Percentiles rank a stretch among this genome's conserved stretches.
These are phyloP conservation scores for Pyropia yezoensis DNA, from an alignment of 23 red algal genomes.

Conservation along the genomic window DNA sequence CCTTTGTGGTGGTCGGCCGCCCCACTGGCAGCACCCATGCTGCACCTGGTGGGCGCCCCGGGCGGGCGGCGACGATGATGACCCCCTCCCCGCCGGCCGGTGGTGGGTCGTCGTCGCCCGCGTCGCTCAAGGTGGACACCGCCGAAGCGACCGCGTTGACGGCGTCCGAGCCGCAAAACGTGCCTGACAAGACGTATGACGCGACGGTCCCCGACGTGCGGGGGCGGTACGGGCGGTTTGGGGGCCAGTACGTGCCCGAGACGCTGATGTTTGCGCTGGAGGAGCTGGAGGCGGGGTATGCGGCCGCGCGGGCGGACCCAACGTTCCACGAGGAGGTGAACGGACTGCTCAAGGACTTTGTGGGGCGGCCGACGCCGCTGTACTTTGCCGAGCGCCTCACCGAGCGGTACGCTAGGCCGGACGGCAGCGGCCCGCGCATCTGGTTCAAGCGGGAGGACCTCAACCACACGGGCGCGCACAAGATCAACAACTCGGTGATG, in stretches of 20 bases:
- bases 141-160: too few relatives aligned
- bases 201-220: slow-evolving; percentile 42
- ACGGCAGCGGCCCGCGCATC: slow-evolving; percentile 86
- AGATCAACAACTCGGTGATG: slow-evolving; percentile 97
- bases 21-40: too few relatives aligned
- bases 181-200: slow-evolving; percentile 33
- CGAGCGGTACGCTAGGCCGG: slow-evolving; percentile 53
- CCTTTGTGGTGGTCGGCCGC: too few relatives aligned
- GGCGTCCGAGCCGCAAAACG: slow-evolving; percentile 6
- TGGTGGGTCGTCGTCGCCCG: too few relatives aligned
- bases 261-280: slow-evolving; percentile 74
- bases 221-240: slow-evolving; percentile 84
- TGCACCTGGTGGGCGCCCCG: too few relatives aligned
- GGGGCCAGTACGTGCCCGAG: slow-evolving; percentile 92
- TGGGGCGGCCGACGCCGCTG: slow-evolving; percentile 79
- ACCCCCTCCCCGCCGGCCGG: too few relatives aligned
- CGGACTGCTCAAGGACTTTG: slow-evolving; percentile 69
- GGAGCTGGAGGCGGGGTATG: slow-evolving; percentile 43
- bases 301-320: slow-evolving; percentile 37
- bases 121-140: too few relatives aligned
- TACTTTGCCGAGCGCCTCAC: slow-evolving; percentile 97
- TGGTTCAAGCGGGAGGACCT: slow-evolving; percentile 95
- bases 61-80: too few relatives aligned
- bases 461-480: slow-evolving; percentile 97
- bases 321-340: slow-evolving; percentile 71